These are phyloP conservation scores for Cercospora beticola DNA, from an alignment of 2,329 filamentous ascomycete species.

Conservation along the genomic window DNA sequence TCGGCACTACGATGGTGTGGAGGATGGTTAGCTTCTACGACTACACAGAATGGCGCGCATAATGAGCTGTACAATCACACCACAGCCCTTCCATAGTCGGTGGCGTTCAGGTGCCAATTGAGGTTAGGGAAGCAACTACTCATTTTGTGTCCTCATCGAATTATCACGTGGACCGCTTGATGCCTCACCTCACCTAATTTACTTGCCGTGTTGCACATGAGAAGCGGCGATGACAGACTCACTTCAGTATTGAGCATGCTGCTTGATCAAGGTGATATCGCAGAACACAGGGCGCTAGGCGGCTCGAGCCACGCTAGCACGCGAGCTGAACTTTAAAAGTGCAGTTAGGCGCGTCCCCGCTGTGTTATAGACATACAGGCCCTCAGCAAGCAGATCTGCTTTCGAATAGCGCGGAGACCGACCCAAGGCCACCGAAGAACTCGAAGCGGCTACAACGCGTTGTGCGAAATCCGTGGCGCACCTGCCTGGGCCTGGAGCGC, in stretches of 20 bases:
- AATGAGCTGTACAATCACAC: constrained; percentile 20
- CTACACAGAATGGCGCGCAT: constrained; percentile 24
- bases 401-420: neutral
- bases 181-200: neutral
- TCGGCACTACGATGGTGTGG: constrained; percentile 15
- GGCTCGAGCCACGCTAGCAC: neutral
- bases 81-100: constrained; percentile 15
- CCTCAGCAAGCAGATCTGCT: neutral
- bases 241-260: neutral
- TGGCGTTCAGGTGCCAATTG: constrained; percentile 7
- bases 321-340: constrained; percentile 3
- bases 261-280: neutral
- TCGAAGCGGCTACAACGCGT: neutral
- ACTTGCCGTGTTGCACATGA: neutral
- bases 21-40: constrained; percentile 22
- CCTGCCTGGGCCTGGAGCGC: neutral
- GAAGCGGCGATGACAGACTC: neutral
- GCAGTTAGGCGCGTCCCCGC: neutral
- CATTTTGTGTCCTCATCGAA: neutral
- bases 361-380: neutral
- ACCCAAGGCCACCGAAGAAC: neutral
- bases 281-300: neutral
- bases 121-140: neutral
- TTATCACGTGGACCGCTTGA: neutral
- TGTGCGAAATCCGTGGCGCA: neutral